Conservation (phyloP, 2,329 filamentous ascomycete genomes). For the Tolypocladium nubicola region DNA sequence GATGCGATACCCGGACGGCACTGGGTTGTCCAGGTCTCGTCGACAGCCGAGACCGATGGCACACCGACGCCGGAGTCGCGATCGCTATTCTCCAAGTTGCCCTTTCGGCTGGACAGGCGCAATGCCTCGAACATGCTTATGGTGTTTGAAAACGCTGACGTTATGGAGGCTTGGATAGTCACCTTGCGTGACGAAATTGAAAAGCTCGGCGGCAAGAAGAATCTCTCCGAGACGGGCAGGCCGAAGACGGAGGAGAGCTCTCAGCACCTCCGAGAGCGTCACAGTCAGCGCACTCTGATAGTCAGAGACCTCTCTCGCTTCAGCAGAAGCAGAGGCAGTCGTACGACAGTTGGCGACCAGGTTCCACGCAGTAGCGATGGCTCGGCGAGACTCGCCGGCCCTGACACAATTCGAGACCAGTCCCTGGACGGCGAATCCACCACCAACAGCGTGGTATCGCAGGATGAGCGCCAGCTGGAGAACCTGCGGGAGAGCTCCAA, state of each 20-base stretch:
- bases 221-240: slow-evolving; percentile 47
- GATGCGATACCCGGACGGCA: slow-evolving; percentile 71
- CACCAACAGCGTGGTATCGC: slow-evolving; percentile 45
- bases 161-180: slow-evolving; percentile 69
- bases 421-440: slow-evolving; percentile 44
- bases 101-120: slow-evolving; percentile 47
- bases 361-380: slow-evolving; percentile 4
- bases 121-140: slow-evolving; percentile 56
- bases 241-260: slow-evolving; percentile 30
- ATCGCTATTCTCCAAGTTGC: slow-evolving; percentile 55
- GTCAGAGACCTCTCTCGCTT: slow-evolving; percentile 36
- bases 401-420: slow-evolving; percentile 24
- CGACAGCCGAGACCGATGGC: slow-evolving; percentile 50
- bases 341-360: neutral
- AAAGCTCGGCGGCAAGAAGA: slow-evolving; percentile 54
- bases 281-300: slow-evolving; percentile 36
- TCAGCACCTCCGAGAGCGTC: slow-evolving; percentile 23
- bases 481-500: slow-evolving; percentile 44
- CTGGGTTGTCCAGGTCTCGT: slow-evolving; percentile 69
- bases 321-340: slow-evolving; percentile 4
- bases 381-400: slow-evolving; percentile 7
- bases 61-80: slow-evolving; percentile 37
- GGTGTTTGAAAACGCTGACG: slow-evolving; percentile 60
- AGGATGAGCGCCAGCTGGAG: slow-evolving; percentile 49
- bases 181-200: slow-evolving; percentile 61